Conservation (phyloP, 208 protist genomes). For the Crithidia expoeki region DNA sequence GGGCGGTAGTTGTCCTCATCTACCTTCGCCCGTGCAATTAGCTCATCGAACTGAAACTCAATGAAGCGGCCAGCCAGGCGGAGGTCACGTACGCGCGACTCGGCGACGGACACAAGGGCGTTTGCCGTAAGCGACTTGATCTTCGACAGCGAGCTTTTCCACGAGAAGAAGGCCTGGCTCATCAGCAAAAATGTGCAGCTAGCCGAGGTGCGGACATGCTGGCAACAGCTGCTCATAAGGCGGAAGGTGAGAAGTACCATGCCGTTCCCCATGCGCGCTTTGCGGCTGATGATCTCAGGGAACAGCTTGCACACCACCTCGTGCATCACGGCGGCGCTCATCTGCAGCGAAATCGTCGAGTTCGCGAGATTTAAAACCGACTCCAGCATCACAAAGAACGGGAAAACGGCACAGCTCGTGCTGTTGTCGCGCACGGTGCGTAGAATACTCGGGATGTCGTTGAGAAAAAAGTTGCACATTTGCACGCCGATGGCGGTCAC, state of each 20-base stretch:
- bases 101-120: constrained; percentile 81
- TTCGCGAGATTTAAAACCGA: constrained; percentile 72
- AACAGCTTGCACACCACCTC: constrained; percentile 76
- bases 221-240: constrained; percentile 87
- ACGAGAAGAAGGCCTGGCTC: constrained; percentile 77
- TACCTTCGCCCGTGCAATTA: constrained; percentile 62
- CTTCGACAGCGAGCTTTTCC: constrained; percentile 73
- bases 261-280: constrained; percentile 73
- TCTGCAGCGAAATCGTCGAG: constrained; percentile 84
- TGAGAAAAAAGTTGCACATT: constrained; percentile 66
- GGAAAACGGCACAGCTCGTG: constrained; percentile 56
- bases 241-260: constrained; percentile 83
- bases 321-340: constrained; percentile 70
- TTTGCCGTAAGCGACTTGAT: constrained; percentile 81
- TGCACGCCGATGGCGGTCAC: constrained; percentile 71
- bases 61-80: constrained; percentile 84
- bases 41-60: constrained; percentile 80
- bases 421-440: constrained; percentile 65
- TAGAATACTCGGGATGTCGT: constrained; percentile 57
- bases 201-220: constrained; percentile 72
- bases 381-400: constrained; percentile 88
- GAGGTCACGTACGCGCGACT: constrained; percentile 78
- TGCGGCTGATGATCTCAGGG: constrained; percentile 81
- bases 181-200: constrained; percentile 75
- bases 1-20: constrained; percentile 56